phyloP scores from a whole-genome alignment of 164 flowering plant genomes.

The Saururus chinensis region DNA sequence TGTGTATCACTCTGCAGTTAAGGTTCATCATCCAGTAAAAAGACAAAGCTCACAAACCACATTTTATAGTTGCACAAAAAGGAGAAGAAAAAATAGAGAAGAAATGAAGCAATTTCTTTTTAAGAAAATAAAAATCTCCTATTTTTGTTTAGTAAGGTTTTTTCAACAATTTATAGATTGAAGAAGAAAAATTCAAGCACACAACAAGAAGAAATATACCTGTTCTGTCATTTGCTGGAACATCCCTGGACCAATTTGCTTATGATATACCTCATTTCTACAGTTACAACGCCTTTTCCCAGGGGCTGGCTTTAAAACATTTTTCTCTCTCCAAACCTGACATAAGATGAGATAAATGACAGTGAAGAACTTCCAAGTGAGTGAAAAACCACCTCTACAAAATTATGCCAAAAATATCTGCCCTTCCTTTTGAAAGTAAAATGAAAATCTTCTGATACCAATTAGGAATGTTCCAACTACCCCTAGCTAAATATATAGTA shows the following conservation, averaged over 20 bases:
- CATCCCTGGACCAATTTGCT: constrained; percentile 98
- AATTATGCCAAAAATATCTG: background rate
- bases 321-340: constrained; percentile 99
- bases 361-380: background rate
- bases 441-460: no score
- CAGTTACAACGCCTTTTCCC: constrained; percentile 96
- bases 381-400: background rate
- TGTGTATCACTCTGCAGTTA: background rate
- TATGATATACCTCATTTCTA: constrained; percentile 95
- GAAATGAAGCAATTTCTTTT: background rate
- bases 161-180: background rate
- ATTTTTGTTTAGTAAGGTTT: background rate
- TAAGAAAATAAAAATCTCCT: background rate
- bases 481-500: no score
- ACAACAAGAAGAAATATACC: constrained; percentile 24
- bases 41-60: background rate
- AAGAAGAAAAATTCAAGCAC: background rate
- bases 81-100: background rate
- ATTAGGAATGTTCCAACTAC: no score
- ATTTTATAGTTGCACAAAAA: background rate
- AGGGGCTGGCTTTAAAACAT: constrained; percentile 83
- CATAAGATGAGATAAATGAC: background rate
- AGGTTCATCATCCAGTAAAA: background rate
- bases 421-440: no score
- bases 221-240: constrained; percentile 98